Evolutionary conservation across 2,329 filamentous ascomycete species (phyloP), one percentile per base, ranked within the genome.

Genomic region (Pseudodiploospora longispora): DNA sequence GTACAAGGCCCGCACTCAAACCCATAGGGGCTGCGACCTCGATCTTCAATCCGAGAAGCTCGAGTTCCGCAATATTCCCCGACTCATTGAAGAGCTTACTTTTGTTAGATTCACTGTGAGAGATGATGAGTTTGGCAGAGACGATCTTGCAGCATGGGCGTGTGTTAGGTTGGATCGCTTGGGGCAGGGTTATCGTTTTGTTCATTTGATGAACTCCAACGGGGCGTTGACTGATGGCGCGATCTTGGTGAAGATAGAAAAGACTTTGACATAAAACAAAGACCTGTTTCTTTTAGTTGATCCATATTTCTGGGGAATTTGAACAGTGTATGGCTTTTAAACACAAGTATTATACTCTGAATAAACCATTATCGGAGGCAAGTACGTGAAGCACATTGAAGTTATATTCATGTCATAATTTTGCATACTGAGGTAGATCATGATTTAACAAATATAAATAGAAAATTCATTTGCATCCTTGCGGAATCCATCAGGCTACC

Each of bases 31-130:
- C 6, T 65, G 71, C 32, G 69, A 82, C 51, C 75, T 82, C 1
- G 82, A 88, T 57, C 85, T 85, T 51, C 65, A 61, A 34, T 70
- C 69, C 2, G 75, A 84, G 58, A 66, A 64, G 42, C 62, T 87
- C 10, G 64, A 69, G 30, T 87, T 88, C 52, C 65, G 70, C 19
- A 62, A 62, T 0, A 65, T 80, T 30, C 61, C 66, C 1, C 72
- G 77, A 6, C 70, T 87, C 1, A 72, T 86, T 6, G 78, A 85
- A 42, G 78, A 84, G 56, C 68, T 90, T 49, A 79, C 80, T 30
- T 90, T 89, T 67, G 71, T 88, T 43, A 74, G 85, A 56, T 87
- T 97, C 70, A 88, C 94, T 55, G 74, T 97, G 52, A 85, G 89
- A 63, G 87, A 97, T 60, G 85, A 95, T 53, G 85, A 91, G 62